Percentiles rank a stretch among this genome's conserved stretches.
Conservation (phyloP, 1,284 basidiomycete genomes). For the Calocybe gambosa region DNA sequence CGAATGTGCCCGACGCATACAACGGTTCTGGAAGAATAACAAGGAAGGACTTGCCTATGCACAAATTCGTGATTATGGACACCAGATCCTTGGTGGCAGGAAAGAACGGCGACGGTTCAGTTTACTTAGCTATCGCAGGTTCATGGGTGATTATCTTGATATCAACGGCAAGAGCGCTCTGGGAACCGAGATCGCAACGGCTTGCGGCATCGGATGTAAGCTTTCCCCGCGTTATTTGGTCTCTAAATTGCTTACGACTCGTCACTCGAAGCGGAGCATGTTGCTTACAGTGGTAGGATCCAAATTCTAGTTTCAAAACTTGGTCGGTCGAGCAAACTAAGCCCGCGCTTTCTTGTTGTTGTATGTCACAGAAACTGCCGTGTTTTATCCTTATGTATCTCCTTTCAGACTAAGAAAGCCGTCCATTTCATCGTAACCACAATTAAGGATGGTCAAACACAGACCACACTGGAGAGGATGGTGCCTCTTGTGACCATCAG, state of each 20-base stretch:
- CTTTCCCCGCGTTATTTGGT: slow-evolving; percentile 13
- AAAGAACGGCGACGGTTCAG: slow-evolving; percentile 95
- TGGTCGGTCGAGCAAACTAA: slow-evolving; percentile 86
- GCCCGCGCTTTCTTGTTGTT: slow-evolving; percentile 87
- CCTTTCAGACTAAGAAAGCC: slow-evolving; percentile 79
- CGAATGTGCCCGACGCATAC: slow-evolving; percentile 93
- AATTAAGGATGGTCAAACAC: slow-evolving; percentile 56
- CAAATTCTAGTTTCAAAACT: slow-evolving; percentile 87
- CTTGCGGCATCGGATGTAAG: slow-evolving; percentile 74
- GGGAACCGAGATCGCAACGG: slow-evolving; percentile 73
- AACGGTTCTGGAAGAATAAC: slow-evolving; percentile 98
- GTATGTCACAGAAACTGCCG: slow-evolving; percentile 42
- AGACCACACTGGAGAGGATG: slow-evolving; percentile 78
- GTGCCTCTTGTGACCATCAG: slow-evolving; percentile 86
- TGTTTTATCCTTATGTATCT: not conserved
- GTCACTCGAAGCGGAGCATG: slow-evolving; percentile 52
- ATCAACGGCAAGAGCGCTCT: slow-evolving; percentile 78
- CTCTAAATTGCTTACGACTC: slow-evolving; percentile 9
- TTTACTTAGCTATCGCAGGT: slow-evolving; percentile 90
- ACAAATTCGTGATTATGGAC: slow-evolving; percentile 89
- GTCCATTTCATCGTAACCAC: slow-evolving; percentile 78
- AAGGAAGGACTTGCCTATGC: slow-evolving; percentile 90
- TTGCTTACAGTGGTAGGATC: slow-evolving; percentile 81
- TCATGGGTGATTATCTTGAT: slow-evolving; percentile 96
- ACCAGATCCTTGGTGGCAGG: slow-evolving; percentile 84